Conservation (phyloP, 345 rosid genomes). For the Rhizophora mangle region DNA sequence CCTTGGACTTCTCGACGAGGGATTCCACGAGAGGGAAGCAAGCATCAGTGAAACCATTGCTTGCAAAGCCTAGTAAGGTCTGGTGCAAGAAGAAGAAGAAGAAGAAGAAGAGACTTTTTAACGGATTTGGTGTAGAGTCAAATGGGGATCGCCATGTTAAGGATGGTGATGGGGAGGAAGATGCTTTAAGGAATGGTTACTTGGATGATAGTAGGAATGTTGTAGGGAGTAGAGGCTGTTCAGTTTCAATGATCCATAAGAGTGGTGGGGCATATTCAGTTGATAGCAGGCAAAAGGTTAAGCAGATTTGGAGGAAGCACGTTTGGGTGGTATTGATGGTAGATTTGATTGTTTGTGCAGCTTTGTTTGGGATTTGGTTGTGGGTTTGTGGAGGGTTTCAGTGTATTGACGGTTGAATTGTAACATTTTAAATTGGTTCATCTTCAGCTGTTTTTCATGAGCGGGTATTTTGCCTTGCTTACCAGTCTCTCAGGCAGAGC, state of each 20-base stretch:
- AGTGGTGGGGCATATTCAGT: conserved; percentile 30
- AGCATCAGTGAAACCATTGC: conserved; percentile 43
- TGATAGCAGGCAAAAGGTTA: conserved; percentile 62
- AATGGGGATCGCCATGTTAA: conserved; percentile 23
- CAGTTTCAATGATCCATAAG: conserved; percentile 41
- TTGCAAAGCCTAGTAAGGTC: conserved; percentile 47
- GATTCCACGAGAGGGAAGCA: conserved; percentile 39
- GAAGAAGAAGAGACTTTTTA: conserved; percentile 24
- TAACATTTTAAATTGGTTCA: not conserved
- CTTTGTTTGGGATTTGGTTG: conserved; percentile 83
- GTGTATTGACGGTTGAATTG: conserved; percentile 66
- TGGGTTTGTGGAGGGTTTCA: conserved; percentile 88
- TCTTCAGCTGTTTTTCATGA: not conserved
- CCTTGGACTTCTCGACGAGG: conserved; percentile 25
- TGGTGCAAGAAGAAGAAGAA: conserved; percentile 63
- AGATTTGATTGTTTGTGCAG: conserved; percentile 69
- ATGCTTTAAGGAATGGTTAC: conserved; percentile 36
- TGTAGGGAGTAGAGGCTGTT: conserved; percentile 37
- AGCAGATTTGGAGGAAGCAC: conserved; percentile 91
- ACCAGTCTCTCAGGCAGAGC: not conserved
- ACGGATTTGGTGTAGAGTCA: conserved; percentile 22
- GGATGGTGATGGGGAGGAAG: conserved; percentile 23
- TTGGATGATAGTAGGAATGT: conserved; percentile 41
- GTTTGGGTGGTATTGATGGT: conserved; percentile 77
- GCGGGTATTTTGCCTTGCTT: not conserved